phyloP scores from a whole-genome alignment of 805 yeast genomes.

The Candida schatavii region DNA sequence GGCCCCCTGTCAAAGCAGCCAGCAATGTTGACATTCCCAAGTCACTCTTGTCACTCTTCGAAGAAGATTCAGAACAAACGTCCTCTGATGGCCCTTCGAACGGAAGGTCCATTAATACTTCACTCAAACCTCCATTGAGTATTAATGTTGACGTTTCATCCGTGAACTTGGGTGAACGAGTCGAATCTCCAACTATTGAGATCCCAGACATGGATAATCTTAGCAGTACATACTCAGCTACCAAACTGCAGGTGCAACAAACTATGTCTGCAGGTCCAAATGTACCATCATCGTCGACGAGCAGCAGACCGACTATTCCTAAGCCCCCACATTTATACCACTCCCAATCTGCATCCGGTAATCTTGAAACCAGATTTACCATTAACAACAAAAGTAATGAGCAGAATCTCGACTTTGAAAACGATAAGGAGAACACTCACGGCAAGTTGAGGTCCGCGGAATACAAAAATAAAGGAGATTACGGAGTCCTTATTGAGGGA shows the following conservation, averaged over 20 bases:
- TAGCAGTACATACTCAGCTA: slow-evolving; percentile 17
- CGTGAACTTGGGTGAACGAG: slow-evolving; percentile 24
- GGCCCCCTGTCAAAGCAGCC: not conserved
- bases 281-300: not conserved
- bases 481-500: not conserved
- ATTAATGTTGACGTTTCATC: slow-evolving; percentile 1
- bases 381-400: slow-evolving; percentile 1
- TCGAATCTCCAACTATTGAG: slow-evolving; percentile 61
- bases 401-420: not conserved
- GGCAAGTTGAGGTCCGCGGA: not conserved
- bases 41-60: slow-evolving; percentile 69
- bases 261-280: not conserved
- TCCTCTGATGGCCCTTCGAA: slow-evolving; percentile 11
- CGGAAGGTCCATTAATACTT: slow-evolving; percentile 6
- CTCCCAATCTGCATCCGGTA: slow-evolving; percentile 43
- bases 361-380: slow-evolving; percentile 29
- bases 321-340: slow-evolving; percentile 44
- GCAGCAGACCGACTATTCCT: slow-evolving; percentile 21
- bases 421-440: not conserved
- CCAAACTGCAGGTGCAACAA: slow-evolving; percentile 5
- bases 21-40: slow-evolving; percentile 55
- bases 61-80: slow-evolving; percentile 17
- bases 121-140: slow-evolving; percentile 11
- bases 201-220: slow-evolving; percentile 63
- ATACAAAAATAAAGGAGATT: not conserved